Percentiles rank a stretch among this genome's conserved stretches.
Conservation (phyloP, 2,329 filamentous ascomycete genomes). For the Grosmannia serpens region DNA sequence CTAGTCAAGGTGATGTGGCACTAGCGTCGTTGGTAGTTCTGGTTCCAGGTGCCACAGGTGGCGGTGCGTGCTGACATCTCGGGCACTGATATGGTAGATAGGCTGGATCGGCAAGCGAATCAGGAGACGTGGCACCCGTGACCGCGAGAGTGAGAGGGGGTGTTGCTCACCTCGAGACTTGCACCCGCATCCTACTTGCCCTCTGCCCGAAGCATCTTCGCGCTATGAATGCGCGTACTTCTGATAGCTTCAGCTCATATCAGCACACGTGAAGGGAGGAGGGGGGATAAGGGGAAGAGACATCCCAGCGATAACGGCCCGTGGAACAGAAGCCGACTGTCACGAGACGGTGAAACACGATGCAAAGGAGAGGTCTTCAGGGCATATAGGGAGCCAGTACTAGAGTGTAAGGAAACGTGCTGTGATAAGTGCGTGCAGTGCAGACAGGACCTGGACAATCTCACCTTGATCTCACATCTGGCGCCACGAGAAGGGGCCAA, state of each 20-base stretch:
- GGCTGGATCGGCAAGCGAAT: not conserved
- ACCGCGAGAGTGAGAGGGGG: not conserved
- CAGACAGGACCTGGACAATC: not conserved
- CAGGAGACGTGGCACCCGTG: not conserved
- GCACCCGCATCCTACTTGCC: too few relatives aligned
- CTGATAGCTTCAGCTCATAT: not conserved
- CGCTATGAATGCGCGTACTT: too few relatives aligned
- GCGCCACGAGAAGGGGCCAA: not conserved
- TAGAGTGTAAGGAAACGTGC: too few relatives aligned
- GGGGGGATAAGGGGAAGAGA: too few relatives aligned
- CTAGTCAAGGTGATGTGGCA: not conserved
- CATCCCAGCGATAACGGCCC: not conserved
- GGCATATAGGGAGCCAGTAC: not conserved
- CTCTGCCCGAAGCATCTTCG: too few relatives aligned
- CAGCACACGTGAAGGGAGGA: not conserved
- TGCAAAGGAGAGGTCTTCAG: not conserved
- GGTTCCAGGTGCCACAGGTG: not conserved
- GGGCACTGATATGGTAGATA: not conserved
- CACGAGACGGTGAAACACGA: not conserved
- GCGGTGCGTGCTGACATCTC: not conserved
- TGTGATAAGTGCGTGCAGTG: not conserved
- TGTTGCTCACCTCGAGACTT: not conserved
- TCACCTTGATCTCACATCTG: not conserved
- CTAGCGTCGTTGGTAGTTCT: not conserved
- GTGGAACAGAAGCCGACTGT: not conserved